phyloP scores from a whole-genome alignment of 257 asterid species.

The Solanum chilense region DNA sequence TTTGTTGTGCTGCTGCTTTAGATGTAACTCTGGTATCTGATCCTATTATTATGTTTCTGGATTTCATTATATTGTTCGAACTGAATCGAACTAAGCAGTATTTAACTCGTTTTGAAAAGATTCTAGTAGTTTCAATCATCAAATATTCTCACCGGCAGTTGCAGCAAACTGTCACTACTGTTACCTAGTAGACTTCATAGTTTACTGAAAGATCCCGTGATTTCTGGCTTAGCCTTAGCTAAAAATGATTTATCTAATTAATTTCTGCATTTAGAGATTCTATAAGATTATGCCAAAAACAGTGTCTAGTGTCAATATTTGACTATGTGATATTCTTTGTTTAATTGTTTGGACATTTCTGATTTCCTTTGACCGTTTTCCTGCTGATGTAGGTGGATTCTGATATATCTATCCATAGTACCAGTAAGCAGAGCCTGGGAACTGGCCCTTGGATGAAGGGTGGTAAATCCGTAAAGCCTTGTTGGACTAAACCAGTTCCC shows the following conservation, averaged over 20 bases:
- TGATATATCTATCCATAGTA: not conserved
- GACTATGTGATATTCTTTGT: not conserved
- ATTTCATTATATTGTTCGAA: not conserved
- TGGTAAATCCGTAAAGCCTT: slow-evolving; percentile 53
- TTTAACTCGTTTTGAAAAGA: not conserved
- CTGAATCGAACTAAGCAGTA: not conserved
- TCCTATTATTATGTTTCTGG: not conserved
- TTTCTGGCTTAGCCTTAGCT: not conserved
- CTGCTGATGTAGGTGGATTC: not conserved
- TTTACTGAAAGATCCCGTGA: not conserved
- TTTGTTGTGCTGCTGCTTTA: not conserved
- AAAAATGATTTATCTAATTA: not conserved
- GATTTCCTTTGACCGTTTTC: not conserved
- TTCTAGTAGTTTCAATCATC: not conserved
- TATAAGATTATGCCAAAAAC: not conserved
- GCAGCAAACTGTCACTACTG: not conserved
- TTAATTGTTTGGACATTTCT: not conserved
- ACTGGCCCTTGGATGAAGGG: slow-evolving; percentile 65
- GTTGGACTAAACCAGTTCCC: slow-evolving; percentile 80
- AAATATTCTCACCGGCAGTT: not conserved
- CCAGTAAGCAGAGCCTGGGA: not conserved
- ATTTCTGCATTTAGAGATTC: not conserved
- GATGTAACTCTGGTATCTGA: not conserved
- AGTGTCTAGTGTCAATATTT: not conserved
- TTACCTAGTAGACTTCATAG: not conserved